These are phyloP conservation scores for Albatrellus sp. DNA, from an alignment of 1,284 basidiomycete species.

Conservation along the genomic window DNA sequence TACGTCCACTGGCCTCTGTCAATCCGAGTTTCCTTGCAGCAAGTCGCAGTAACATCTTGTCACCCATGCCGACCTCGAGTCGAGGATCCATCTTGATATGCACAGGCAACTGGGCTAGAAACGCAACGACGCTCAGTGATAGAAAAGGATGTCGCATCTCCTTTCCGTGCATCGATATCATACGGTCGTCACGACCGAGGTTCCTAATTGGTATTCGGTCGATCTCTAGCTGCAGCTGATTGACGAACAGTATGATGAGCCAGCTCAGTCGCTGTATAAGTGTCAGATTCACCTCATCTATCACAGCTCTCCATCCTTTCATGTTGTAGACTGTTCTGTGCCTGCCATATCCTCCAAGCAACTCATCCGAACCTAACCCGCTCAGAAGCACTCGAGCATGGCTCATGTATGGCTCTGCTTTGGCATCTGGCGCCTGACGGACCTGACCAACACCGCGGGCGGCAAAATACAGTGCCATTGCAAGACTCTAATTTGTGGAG, in stretches of 20 bases:
- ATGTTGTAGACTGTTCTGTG: slow-evolving; percentile 69
- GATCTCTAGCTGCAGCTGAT: slow-evolving; percentile 84
- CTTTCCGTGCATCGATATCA: slow-evolving; percentile 80
- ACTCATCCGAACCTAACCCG: slow-evolving; percentile 91
- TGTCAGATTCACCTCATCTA: slow-evolving; percentile 55
- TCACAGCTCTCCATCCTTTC: slow-evolving; percentile 61
- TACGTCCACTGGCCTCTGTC: slow-evolving; percentile 52
- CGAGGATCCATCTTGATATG: slow-evolving; percentile 72
- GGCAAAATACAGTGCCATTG: slow-evolving; percentile 88
- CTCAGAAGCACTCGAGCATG: slow-evolving; percentile 77
- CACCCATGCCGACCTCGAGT: slow-evolving; percentile 59
- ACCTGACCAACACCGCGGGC: slow-evolving; percentile 64
- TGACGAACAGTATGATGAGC: slow-evolving; percentile 3
- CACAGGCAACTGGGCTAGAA: slow-evolving; percentile 66
- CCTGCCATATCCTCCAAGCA: slow-evolving; percentile 88
- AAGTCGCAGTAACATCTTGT: slow-evolving; percentile 77
- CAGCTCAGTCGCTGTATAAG: not conserved
- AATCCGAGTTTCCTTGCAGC: slow-evolving; percentile 62
- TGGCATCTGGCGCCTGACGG: slow-evolving; percentile 21
- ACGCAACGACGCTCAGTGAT: slow-evolving; percentile 65
- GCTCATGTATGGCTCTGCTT: slow-evolving; percentile 48
- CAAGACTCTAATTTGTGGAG: slow-evolving; percentile 55
- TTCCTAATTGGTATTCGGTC: slow-evolving; percentile 84
- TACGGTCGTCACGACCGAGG: slow-evolving; percentile 86
- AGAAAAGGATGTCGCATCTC: slow-evolving; percentile 89